These are phyloP conservation scores for Diaporthe sp. DNA, from an alignment of 2,329 filamentous ascomycete genomes.

Conservation along the genomic window DNA sequence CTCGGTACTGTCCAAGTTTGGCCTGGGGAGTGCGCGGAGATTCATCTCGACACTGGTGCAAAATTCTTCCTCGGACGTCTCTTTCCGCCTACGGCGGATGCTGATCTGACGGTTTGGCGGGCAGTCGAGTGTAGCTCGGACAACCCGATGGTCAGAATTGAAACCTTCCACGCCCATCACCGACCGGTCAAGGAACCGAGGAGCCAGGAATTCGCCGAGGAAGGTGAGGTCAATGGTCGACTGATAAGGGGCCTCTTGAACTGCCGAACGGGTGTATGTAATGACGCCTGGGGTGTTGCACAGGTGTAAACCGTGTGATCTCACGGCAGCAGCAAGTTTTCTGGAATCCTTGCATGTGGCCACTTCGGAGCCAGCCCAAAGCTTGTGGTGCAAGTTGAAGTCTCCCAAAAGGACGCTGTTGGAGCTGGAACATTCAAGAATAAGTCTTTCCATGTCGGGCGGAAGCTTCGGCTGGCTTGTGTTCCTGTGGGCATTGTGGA, in stretches of 20 bases:
- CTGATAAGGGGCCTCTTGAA: too few relatives aligned
- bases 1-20: neutral
- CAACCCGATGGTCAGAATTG: neutral
- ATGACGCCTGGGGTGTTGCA: neutral
- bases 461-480: too few relatives aligned
- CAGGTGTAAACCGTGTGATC: neutral
- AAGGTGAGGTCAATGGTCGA: conserved; percentile 1
- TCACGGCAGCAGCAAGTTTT: neutral
- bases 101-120: neutral
- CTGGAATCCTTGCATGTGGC: neutral
- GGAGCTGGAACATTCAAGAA: too few relatives aligned
- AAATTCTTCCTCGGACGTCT: neutral
- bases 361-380: neutral
- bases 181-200: neutral
- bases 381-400: too few relatives aligned
- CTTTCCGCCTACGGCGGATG: neutral
- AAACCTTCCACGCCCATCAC: neutral
- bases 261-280: neutral
- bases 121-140: neutral
- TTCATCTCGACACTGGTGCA: neutral
- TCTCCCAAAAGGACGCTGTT: too few relatives aligned
- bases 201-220: neutral
- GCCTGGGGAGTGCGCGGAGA: neutral
- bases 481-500: too few relatives aligned
- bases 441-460: too few relatives aligned